Percentiles rank a stretch among this genome's conserved stretches.
Conservation (phyloP, 129 eudicot species). For the Calendula officinalis region DNA sequence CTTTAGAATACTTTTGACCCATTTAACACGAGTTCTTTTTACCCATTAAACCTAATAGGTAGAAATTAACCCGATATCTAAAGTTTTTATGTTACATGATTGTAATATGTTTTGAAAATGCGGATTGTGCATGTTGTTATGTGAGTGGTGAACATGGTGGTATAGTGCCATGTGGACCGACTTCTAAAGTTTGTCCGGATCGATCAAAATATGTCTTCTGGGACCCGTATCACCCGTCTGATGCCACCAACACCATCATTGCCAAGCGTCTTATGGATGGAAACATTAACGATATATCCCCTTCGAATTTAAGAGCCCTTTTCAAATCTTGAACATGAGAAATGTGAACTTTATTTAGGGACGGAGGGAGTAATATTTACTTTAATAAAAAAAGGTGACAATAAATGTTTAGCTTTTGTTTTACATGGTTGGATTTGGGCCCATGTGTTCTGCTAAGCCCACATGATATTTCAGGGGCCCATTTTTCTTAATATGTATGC, state of each 20-base stretch:
- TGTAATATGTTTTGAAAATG: constrained; percentile 56
- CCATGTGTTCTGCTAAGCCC: too few relatives aligned
- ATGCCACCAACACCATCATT: constrained; percentile 57
- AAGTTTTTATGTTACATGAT: not conserved
- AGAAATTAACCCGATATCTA: not conserved
- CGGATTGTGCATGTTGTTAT: constrained; percentile 71
- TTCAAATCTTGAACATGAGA: constrained; percentile 26
- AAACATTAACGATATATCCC: constrained; percentile 50
- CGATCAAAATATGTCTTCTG: constrained; percentile 84
- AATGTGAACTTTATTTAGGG: not conserved
- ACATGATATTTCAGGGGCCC: too few relatives aligned
- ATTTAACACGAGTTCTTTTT: not conserved
- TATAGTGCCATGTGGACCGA: constrained; percentile 72
- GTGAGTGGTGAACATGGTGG: constrained; percentile 69
- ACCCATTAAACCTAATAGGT: not conserved
- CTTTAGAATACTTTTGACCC: too few relatives aligned
- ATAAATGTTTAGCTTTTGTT: not conserved
- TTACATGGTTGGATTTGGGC: too few relatives aligned
- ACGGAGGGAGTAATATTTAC: too few relatives aligned
- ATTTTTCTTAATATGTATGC: too few relatives aligned
- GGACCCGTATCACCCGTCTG: constrained; percentile 93
- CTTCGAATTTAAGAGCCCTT: constrained; percentile 58
- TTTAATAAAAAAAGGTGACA: too few relatives aligned
- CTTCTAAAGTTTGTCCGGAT: constrained; percentile 61
- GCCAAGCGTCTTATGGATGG: constrained; percentile 74